Conservation (phyloP, 169 alveolate species). For the Plasmodium sp. region DNA sequence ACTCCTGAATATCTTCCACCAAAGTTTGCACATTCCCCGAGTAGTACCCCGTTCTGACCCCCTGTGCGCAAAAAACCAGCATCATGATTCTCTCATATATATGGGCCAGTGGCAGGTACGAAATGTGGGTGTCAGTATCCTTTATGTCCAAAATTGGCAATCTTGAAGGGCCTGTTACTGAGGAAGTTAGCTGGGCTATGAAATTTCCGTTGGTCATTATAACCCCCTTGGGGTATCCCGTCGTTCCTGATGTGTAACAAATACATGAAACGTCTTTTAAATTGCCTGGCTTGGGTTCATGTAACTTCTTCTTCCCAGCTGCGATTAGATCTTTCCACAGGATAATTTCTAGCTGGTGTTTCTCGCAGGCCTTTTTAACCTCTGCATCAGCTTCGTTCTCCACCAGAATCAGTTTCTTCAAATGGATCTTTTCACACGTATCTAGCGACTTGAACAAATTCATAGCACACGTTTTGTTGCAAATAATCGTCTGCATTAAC, state of each 20-base stretch:
- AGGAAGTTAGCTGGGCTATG: slow-evolving; percentile 5
- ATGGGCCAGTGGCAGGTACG: slow-evolving; percentile 97
- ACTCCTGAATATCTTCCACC: slow-evolving; percentile 91
- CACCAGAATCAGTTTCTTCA: slow-evolving; percentile 45
- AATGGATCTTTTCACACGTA: slow-evolving; percentile 9
- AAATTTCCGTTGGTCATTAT: slow-evolving; percentile 89
- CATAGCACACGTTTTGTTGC: slow-evolving; percentile 27
- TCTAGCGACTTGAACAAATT: slow-evolving; percentile 46
- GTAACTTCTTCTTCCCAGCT: slow-evolving; percentile 71
- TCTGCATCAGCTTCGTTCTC: slow-evolving; percentile 35
- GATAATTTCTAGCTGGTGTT: slow-evolving; percentile 52
- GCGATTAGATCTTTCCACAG: slow-evolving; percentile 77
- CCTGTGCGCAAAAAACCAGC: slow-evolving; percentile 81
- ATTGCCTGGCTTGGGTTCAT: slow-evolving; percentile 79
- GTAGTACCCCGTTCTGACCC: slow-evolving; percentile 89
- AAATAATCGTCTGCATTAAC: slow-evolving; percentile 66
- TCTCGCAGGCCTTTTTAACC: slow-evolving; percentile 15
- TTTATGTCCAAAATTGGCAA: slow-evolving; percentile 18
- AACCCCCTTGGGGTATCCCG: slow-evolving; percentile 98
- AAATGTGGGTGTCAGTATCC: slow-evolving; percentile 88
- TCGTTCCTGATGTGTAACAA: slow-evolving; percentile 98
- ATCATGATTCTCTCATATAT: slow-evolving; percentile 92
- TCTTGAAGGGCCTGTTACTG: slow-evolving; percentile 7
- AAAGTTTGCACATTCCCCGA: slow-evolving; percentile 92
- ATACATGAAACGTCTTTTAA: slow-evolving; percentile 90